Evolutionary conservation across 768 basidiomycete species (phyloP), one percentile per base, ranked within the genome.

Genomic region (Daedaleopsis nitida): DNA sequence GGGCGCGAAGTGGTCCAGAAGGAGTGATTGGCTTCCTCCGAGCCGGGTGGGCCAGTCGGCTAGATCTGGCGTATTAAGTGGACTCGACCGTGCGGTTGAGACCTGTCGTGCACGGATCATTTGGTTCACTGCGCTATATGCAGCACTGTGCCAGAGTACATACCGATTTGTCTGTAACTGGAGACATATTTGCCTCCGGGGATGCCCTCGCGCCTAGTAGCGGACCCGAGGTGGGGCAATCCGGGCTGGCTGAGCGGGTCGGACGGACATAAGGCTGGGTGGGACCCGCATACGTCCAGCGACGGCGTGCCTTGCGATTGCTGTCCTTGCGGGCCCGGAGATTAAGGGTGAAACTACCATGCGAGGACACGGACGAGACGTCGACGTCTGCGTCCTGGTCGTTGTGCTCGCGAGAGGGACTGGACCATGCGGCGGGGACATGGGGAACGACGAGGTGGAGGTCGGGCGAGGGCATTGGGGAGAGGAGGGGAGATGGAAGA

Each of bases 391-490:
- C 57, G 51, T 60, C 68, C 66, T 34, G 69, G 62, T 62, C 65
- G 68, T 52, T 69, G 58, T 51, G 66, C 59, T 55, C 69, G 65
- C 58, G 39, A 45, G 67, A 65, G 62, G 58, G 10, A 67, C 71
- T 58, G 61, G 81, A 80, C 80, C 80, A 82, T 3, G 80, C 81
- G 47, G 80, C 81, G 37, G 82, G 82, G 34, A 81, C 57, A 72
- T 76, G 59, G 62, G 78, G 57, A 66, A 74, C 65, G 63, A 74
- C 56, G 12, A 65, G 70, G 57, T 59, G 65, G 14, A 50, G 55
- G 52, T 34, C 6, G 9, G 32, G 17, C 12, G 52, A 35, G 44
- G 49, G n/a, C 49, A 58, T 32, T n/a, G 49, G 44, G 49, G 43
- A 45, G 34, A 44, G 59, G 56, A 59, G 60, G 47, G 51, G 50